These are phyloP conservation scores for Yarrowia keelungensis DNA, from an alignment of 805 yeast genomes.

Conservation along the genomic window DNA sequence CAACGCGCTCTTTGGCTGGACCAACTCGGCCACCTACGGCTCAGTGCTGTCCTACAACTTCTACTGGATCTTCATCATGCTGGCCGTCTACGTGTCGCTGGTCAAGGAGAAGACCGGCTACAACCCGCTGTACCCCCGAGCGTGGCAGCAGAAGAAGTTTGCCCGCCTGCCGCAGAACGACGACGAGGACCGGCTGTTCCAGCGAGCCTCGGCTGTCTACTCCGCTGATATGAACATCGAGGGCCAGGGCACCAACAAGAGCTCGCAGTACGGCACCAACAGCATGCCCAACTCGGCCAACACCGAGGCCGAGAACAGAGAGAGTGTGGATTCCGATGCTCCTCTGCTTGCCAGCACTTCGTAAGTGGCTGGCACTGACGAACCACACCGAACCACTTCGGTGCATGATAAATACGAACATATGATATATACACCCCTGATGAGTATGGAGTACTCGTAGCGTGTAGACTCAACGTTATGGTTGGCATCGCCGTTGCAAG, in stretches of 20 bases:
- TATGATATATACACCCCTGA: slow-evolving; percentile 17
- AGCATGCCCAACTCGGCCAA: slow-evolving; percentile 17
- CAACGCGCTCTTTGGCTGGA: slow-evolving; percentile 96
- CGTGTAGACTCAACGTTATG: not conserved
- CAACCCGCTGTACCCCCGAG: slow-evolving; percentile 39
- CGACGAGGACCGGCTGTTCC: slow-evolving; percentile 37
- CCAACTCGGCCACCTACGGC: slow-evolving; percentile 92
- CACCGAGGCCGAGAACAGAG: slow-evolving; percentile 29
- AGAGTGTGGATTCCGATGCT: slow-evolving; percentile 16
- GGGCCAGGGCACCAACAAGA: slow-evolving; percentile 21
- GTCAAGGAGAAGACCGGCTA: slow-evolving; percentile 80
- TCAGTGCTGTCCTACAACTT: slow-evolving; percentile 86
- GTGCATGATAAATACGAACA: slow-evolving; percentile 14
- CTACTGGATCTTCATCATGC: slow-evolving; percentile 80
- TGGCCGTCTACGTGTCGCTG: slow-evolving; percentile 64
- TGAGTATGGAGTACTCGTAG: not conserved
- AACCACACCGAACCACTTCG: not conserved
- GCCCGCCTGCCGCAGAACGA: slow-evolving; percentile 22
- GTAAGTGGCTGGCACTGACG: not conserved
- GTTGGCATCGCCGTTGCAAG: not conserved
- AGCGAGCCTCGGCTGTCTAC: slow-evolving; percentile 36
- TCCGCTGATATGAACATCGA: slow-evolving; percentile 20
- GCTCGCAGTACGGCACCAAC: slow-evolving; percentile 32
- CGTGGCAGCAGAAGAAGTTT: slow-evolving; percentile 34
- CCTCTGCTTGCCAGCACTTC: slow-evolving; percentile 20